phyloP scores from a whole-genome alignment of 2,329 filamentous ascomycete species.

The Amauroascus niger region DNA sequence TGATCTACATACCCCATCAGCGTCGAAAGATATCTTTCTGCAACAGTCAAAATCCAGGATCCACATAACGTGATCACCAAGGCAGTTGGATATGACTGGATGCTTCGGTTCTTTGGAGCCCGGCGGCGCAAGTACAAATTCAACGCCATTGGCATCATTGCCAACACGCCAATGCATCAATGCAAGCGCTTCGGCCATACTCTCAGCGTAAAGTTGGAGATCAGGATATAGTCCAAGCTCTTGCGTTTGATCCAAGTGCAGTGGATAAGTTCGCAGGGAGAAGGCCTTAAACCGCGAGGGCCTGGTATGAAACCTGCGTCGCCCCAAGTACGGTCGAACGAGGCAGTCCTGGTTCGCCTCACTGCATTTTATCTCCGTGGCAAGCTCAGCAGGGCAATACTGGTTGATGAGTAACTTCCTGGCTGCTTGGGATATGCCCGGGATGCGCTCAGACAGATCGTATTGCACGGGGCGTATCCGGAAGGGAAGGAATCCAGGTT shows the following conservation, averaged over 20 bases:
- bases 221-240: constrained; percentile 28
- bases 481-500: constrained; percentile 24
- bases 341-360: constrained; percentile 40
- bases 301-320: constrained; percentile 18
- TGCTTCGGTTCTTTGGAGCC: neutral
- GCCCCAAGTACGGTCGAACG: constrained; percentile 43
- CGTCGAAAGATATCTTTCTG: constrained; percentile 32
- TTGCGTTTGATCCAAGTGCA: constrained; percentile 45
- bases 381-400: constrained; percentile 27
- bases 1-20: constrained; percentile 33
- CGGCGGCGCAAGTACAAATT: constrained; percentile 43
- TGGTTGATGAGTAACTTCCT: constrained; percentile 26
- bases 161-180: constrained; percentile 42
- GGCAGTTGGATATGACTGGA: constrained; percentile 10
- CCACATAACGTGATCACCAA: constrained; percentile 37
- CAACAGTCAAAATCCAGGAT: constrained; percentile 43
- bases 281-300: constrained; percentile 24
- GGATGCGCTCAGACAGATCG: constrained; percentile 31
- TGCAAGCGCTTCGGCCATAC: constrained; percentile 45
- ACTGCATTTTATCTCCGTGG: constrained; percentile 23
- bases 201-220: constrained; percentile 29
- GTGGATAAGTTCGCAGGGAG: constrained; percentile 41
- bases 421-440: constrained; percentile 21
- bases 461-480: constrained; percentile 27
- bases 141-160: constrained; percentile 46